A percentile compares a stretch with the other conserved stretches of the same genome.
phyloP scores from a whole-genome alignment of 768 basidiomycete genomes.

The Coprinellus micaceus region DNA sequence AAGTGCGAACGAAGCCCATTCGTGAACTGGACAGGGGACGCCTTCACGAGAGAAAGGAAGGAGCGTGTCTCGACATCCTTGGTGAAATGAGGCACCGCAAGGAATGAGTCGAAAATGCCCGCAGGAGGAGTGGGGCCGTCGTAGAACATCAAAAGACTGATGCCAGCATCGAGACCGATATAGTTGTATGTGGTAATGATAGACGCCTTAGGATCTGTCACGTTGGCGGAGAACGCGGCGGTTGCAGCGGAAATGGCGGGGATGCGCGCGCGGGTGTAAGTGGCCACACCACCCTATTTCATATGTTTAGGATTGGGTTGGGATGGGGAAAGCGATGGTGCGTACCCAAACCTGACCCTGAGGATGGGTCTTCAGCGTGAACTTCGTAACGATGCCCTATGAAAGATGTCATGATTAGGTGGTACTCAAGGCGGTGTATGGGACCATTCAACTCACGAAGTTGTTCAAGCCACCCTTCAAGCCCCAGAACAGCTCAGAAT shows the following conservation, averaged over 20 bases:
- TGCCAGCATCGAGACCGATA: slow-evolving; percentile 19
- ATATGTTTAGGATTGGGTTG: neutral
- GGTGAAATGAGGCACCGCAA: slow-evolving; percentile 37
- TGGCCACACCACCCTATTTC: slow-evolving; percentile 48
- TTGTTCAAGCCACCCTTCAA: slow-evolving; percentile 63
- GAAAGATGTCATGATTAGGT: neutral
- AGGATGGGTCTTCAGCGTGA: slow-evolving; percentile 51
- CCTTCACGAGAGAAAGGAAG: slow-evolving; percentile 38
- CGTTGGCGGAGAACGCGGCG: slow-evolving; percentile 34
- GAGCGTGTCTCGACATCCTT: slow-evolving; percentile 38
- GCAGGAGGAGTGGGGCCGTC: slow-evolving; percentile 47
- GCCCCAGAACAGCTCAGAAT: slow-evolving; percentile 40
- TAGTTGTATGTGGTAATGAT: slow-evolving; percentile 47
- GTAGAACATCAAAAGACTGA: slow-evolving; percentile 50
- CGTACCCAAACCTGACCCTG: slow-evolving; percentile 60
- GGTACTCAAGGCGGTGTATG: neutral
- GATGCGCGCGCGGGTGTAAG: slow-evolving; percentile 21
- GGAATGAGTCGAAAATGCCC: slow-evolving; percentile 50
- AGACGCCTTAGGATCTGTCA: slow-evolving; percentile 50
- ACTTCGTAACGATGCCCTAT: slow-evolving; percentile 57
- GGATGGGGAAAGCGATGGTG: neutral
- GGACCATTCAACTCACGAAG: slow-evolving; percentile 30
- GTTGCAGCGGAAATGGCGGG: slow-evolving; percentile 33
- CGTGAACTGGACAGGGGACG: slow-evolving; percentile 34
- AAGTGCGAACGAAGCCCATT: slow-evolving; percentile 28